phyloP scores from a whole-genome alignment of 306 rosid genomes.

The Comarum palustre region DNA sequence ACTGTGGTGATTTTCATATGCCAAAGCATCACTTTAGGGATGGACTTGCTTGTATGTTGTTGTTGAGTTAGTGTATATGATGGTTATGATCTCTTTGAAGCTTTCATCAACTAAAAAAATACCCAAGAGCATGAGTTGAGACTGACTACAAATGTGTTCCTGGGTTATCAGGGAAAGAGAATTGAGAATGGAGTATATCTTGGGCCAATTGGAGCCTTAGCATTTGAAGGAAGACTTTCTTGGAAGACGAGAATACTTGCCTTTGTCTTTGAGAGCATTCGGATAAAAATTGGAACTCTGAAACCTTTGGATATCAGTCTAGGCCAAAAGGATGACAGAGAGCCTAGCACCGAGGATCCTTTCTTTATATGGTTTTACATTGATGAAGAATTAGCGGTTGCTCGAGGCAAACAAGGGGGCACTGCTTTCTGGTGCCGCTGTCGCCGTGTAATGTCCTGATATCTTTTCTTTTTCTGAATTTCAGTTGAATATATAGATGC shows the following conservation, averaged over 20 bases:
- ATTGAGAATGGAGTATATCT: slow-evolving; percentile 87
- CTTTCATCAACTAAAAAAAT: not conserved
- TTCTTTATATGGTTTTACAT: slow-evolving; percentile 89
- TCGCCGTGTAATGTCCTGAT: slow-evolving; percentile 43
- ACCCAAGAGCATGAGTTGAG: slow-evolving; percentile 14
- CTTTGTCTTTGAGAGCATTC: slow-evolving; percentile 61
- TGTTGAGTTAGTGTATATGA: not conserved
- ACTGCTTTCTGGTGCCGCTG: slow-evolving; percentile 94
- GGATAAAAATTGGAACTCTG: slow-evolving; percentile 74
- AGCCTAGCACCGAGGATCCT: slow-evolving; percentile 74
- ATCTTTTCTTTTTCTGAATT: slow-evolving; percentile 4
- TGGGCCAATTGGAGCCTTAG: slow-evolving; percentile 80
- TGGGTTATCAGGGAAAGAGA: slow-evolving; percentile 76
- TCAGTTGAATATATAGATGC: slow-evolving; percentile 2
- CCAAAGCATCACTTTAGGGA: slow-evolving; percentile 14
- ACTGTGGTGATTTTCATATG: slow-evolving; percentile 6
- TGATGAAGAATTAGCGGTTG: slow-evolving; percentile 94
- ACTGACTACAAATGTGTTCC: not conserved
- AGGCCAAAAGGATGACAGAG: slow-evolving; percentile 68
- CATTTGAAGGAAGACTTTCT: slow-evolving; percentile 84
- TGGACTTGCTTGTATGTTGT: not conserved
- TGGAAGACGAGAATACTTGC: slow-evolving; percentile 77
- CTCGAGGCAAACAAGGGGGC: slow-evolving; percentile 88
- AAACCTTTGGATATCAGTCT: slow-evolving; percentile 70
- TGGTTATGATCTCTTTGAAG: not conserved